Evolutionary conservation across 352 stramenopile genomes (phyloP), one percentile per base, ranked within the genome.

Genomic region (Phytopythium mirpurense): DNA sequence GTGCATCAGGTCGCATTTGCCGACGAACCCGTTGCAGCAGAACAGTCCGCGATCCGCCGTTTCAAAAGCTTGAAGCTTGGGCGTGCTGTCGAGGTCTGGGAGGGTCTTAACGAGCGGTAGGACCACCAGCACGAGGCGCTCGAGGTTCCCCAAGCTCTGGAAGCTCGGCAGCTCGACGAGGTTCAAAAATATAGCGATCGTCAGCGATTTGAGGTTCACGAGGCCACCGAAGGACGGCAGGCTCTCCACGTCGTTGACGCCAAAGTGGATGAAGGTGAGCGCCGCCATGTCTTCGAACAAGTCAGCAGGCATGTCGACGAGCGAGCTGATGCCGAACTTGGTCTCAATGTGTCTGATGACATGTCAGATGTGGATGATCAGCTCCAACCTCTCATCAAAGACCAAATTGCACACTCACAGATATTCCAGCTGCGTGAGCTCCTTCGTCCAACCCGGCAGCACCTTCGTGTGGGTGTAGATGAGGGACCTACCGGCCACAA

Each of bases 181-280:
- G 15, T 32, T 42, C 2, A 43, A 4, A 5, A 34, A n/a, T 15
- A 14, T 21, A 10, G 46, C 46, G 14, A 53, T 16, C 31, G 23
- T 31, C 9, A 53, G 27, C 11, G 21, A 38, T 16, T 43, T 42
- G 19, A 53, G 36, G 29, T 38, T 56, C 18, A 32, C 12, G 21
- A 56, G 50, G 34, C 50, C 50, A 8, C 24, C 36, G 29, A 56
- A 48, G 10, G 50, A 46, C 6, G 50, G 50, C 0, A 56, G 35
- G 2, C 10, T 19, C 4, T 10, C 7, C n/a, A 23, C 5, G 8
- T 38, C 7, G 31, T 19, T 41, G 6, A 36, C 54, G 16, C 55
- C 65, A 5, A 78, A 55, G 47, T 73, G 66, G 24, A 78, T 42
- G 29, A 73, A 78, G 8, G 60, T 61, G 37, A 78, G 58, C 15